Conservation (phyloP, 164 flowering plant genomes). For the Magnolia sinica region DNA sequence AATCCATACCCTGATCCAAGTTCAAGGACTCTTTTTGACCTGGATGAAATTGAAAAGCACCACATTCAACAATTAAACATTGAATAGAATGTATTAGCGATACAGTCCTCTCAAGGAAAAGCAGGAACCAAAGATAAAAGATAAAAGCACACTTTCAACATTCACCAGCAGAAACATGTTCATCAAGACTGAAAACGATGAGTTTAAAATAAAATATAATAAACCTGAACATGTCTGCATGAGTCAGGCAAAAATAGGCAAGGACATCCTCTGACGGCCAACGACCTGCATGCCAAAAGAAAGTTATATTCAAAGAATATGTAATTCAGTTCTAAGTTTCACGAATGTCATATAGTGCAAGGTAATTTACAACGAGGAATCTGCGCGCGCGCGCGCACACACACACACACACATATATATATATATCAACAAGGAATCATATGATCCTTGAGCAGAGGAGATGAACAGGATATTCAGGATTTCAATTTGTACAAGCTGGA, state of each 20-base stretch:
- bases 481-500: not conserved
- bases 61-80: slow-evolving; percentile 4
- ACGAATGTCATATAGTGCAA: too few species aligned
- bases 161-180: not conserved
- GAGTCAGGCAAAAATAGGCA: slow-evolving; percentile 71
- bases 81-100: not conserved
- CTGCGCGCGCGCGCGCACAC: too few species aligned
- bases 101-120: not conserved
- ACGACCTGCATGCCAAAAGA: slow-evolving; percentile 43
- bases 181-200: not conserved
- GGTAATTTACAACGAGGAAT: too few species aligned
- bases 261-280: slow-evolving; percentile 98
- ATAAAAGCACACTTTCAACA: not conserved
- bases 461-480: not conserved
- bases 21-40: slow-evolving; percentile 79
- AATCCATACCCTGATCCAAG: slow-evolving; percentile 98
- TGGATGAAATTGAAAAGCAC: slow-evolving; percentile 15
- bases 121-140: not conserved
- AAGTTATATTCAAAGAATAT: not conserved
- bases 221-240: slow-evolving; percentile 73
- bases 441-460: too few species aligned
- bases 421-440: too few species aligned
- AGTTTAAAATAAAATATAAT: not conserved
- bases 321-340: not conserved
- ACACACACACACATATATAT: too few species aligned